Percentiles rank a stretch among this genome's conserved stretches.
Conservation (phyloP, 805 yeast genomes). For the Candida fluviatilis region DNA sequence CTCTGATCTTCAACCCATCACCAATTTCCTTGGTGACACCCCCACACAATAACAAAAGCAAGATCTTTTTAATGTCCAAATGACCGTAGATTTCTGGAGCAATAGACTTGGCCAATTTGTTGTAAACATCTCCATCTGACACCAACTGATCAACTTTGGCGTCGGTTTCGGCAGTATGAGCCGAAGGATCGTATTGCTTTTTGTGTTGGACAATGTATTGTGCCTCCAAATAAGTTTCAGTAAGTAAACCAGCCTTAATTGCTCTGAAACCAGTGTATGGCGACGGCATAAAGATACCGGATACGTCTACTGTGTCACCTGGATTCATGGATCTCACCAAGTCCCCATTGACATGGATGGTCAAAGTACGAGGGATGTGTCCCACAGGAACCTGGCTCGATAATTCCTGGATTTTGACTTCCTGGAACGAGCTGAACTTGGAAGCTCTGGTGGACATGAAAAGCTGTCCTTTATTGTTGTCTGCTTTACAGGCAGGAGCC, state of each 20-base stretch:
- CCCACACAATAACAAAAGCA: conserved; percentile 80
- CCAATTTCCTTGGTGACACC: conserved; percentile 94
- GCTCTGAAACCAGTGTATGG: conserved; percentile 97
- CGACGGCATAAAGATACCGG: conserved; percentile 89
- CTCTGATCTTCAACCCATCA: conserved; percentile 96
- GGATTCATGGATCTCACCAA: conserved; percentile 84
- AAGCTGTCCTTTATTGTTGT: conserved; percentile 82
- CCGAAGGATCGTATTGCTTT: conserved; percentile 70
- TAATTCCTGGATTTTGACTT: conserved; percentile 89
- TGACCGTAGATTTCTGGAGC: conserved; percentile 99
- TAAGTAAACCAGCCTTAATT: conserved; percentile 83
- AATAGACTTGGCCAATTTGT: conserved; percentile 76
- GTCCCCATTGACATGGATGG: conserved; percentile 88
- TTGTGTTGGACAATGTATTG: conserved; percentile 85
- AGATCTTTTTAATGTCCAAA: conserved; percentile 86
- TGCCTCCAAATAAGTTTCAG: conserved; percentile 91
- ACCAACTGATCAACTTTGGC: conserved; percentile 53
- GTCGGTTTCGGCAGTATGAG: conserved; percentile 53
- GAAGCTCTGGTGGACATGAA: conserved; percentile 95
- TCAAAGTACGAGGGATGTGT: conserved; percentile 86
- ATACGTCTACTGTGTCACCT: conserved; percentile 90
- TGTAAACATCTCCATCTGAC: conserved; percentile 67
- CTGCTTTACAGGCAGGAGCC: conserved; percentile 70
- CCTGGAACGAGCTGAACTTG: conserved; percentile 92
- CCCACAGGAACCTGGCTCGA: conserved; percentile 98